Evolutionary conservation across 495 filamentous ascomycete species (phyloP), one percentile per base, ranked within the genome.

Genomic region (Tuber umbilicatum): DNA sequence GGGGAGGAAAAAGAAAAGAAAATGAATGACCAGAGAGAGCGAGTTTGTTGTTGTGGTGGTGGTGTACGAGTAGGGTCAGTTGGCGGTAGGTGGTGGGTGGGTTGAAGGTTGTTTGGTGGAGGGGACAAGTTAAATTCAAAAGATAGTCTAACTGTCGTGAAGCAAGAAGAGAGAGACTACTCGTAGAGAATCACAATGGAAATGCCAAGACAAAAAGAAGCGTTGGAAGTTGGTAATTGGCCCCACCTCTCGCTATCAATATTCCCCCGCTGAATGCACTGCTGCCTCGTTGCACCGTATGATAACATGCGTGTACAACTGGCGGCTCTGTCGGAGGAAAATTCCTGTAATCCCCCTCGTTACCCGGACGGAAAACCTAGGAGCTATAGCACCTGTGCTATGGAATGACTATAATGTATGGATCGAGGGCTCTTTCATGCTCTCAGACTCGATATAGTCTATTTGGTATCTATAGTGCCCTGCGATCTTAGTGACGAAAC

Each of bases 181-280:
- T n/a, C n/a, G n/a, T n/a, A 31, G 55, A 27, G 55, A 27, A 35
- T 64, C 55, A 5, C 14, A 47, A 47, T 16, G 1, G 69, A 70
- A 35, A 37, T 70, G 69, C 39, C 38, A 40, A 70, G 42, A 42
- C 69, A 0, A 31, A 40, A 31, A 19, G 69, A 70, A 70, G 69
- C 39, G 69, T 45, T 43, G 47, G 50, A 67, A n/a, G 55, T 35
- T 70, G n/a, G 23, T 55, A 35, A 64, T 64, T 64, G 55, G 55
- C 55, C 55, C 55, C 55, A 35, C 55, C 55, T 0, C 55, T 17
- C 27, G 14, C 55, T 35, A 64, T 64, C 27, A 16, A 64, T 5
- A 35, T 64, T 64, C 27, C 55, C 55, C 55, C 55, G 55, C 55
- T 14, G 27, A 64, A 64, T 35, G 55, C 55, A n/a, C 55, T 64